Percentiles rank a stretch among this genome's conserved stretches.
These are phyloP conservation scores for Nakaseomyces nivariensis DNA, from an alignment of 1,139 yeast species.

Conservation along the genomic window DNA sequence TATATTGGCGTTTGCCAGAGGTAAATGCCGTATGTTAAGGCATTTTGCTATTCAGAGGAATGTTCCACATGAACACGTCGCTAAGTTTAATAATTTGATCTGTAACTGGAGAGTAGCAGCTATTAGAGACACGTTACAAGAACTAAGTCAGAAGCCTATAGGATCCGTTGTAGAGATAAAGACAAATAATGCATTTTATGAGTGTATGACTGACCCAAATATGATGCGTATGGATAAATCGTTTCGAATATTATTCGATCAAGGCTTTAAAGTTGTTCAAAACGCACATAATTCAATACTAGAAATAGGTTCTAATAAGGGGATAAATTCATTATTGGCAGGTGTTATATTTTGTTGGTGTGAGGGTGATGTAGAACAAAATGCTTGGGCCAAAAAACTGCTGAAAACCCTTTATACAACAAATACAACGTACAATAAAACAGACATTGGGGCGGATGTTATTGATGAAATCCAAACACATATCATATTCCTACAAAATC, in stretches of 20 bases:
- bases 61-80: slow-evolving; percentile 40
- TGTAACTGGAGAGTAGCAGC: slow-evolving; percentile 44
- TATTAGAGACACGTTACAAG: slow-evolving; percentile 27
- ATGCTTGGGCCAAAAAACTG: slow-evolving; percentile 38
- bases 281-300: slow-evolving; percentile 22
- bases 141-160: slow-evolving; percentile 21
- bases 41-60: slow-evolving; percentile 44
- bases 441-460: slow-evolving; percentile 31
- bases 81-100: slow-evolving; percentile 41
- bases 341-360: slow-evolving; percentile 45
- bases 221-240: slow-evolving; percentile 34
- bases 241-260: slow-evolving; percentile 31
- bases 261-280: slow-evolving; percentile 25
- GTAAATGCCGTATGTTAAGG: slow-evolving; percentile 42
- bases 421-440: slow-evolving; percentile 12
- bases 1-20: slow-evolving; percentile 40
- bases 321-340: slow-evolving; percentile 30
- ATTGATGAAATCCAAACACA: slow-evolving; percentile 47
- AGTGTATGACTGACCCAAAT: slow-evolving; percentile 45
- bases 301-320: slow-evolving; percentile 11
- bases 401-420: slow-evolving; percentile 20
- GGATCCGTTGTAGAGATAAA: slow-evolving; percentile 21
- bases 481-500: slow-evolving; percentile 44
- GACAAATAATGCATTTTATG: slow-evolving; percentile 32
- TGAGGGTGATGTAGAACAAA: slow-evolving; percentile 41